phyloP scores from a whole-genome alignment of 805 yeast genomes.

The Zygosaccharomyces kombuchaensis region DNA sequence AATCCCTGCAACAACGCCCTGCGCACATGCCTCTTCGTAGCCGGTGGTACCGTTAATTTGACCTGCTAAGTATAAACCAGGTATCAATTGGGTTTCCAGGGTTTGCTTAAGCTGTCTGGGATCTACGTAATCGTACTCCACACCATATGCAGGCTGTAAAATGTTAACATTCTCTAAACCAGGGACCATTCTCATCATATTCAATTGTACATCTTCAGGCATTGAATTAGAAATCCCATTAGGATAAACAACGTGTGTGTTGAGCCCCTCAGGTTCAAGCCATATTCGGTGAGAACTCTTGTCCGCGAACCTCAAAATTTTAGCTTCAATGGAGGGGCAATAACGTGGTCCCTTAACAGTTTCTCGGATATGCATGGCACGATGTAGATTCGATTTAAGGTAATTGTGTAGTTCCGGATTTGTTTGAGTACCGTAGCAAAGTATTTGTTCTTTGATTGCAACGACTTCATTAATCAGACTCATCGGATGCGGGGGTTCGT shows the following conservation, averaged over 20 bases:
- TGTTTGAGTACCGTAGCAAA: constrained; percentile 76
- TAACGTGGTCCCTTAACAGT: constrained; percentile 95
- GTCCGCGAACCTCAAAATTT: constrained; percentile 73
- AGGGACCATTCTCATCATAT: constrained; percentile 69
- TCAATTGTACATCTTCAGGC: constrained; percentile 88
- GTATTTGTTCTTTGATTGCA: constrained; percentile 52
- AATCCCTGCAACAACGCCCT: constrained; percentile 92
- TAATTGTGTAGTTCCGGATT: constrained; percentile 69
- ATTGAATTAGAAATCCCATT: constrained; percentile 94
- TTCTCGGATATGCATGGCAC: constrained; percentile 86
- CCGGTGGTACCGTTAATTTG: constrained; percentile 99
- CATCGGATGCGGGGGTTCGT: constrained; percentile 84
- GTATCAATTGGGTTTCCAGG: constrained; percentile 73
- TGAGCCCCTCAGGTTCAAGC: constrained; percentile 95
- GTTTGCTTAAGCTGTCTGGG: constrained; percentile 80
- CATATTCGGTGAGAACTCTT: constrained; percentile 77
- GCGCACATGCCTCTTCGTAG: constrained; percentile 97
- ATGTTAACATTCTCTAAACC: constrained; percentile 87
- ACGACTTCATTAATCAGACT: constrained; percentile 74
- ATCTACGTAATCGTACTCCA: constrained; percentile 93
- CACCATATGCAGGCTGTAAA: constrained; percentile 98
- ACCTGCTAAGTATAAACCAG: constrained; percentile 86
- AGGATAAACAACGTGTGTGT: constrained; percentile 85
- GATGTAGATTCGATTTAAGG: constrained; percentile 64
- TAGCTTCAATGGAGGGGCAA: constrained; percentile 95